Conservation (phyloP, 2,329 filamentous ascomycete species). For the Trichoderma sp. region DNA sequence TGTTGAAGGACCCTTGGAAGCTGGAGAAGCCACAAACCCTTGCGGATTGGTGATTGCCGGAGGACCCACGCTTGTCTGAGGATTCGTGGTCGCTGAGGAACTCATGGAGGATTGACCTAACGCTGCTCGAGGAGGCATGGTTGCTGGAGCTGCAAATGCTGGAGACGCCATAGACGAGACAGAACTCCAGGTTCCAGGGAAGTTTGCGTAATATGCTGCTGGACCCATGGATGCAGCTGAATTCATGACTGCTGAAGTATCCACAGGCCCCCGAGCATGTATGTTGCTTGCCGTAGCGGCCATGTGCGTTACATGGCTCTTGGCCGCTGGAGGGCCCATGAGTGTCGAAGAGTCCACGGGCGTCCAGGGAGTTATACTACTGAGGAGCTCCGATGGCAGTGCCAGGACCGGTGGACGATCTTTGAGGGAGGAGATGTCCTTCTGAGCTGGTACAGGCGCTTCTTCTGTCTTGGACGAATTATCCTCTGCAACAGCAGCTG, state of each 20-base stretch:
- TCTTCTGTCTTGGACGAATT: background rate
- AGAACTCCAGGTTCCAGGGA: background rate
- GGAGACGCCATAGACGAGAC: background rate
- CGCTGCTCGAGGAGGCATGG: background rate
- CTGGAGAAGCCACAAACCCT: background rate
- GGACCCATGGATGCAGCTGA: background rate
- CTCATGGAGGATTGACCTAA: background rate
- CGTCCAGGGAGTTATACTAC: background rate
- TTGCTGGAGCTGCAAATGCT: background rate
- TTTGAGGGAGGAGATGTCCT: background rate
- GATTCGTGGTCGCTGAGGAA: background rate
- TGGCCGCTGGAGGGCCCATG: background rate
- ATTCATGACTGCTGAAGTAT: background rate
- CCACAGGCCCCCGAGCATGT: background rate
- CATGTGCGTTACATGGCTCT: background rate
- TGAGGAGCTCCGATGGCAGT: background rate
- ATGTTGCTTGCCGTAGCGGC: background rate
- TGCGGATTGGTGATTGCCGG: background rate
- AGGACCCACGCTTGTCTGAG: background rate
- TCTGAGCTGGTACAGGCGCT: background rate
- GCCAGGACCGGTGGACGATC: background rate
- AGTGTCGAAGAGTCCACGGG: background rate
- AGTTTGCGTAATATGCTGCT: background rate
- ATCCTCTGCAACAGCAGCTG: background rate
- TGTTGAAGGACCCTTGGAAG: background rate